phyloP scores from a whole-genome alignment of 352 stramenopile genomes.

The Pythium dissotocum region DNA sequence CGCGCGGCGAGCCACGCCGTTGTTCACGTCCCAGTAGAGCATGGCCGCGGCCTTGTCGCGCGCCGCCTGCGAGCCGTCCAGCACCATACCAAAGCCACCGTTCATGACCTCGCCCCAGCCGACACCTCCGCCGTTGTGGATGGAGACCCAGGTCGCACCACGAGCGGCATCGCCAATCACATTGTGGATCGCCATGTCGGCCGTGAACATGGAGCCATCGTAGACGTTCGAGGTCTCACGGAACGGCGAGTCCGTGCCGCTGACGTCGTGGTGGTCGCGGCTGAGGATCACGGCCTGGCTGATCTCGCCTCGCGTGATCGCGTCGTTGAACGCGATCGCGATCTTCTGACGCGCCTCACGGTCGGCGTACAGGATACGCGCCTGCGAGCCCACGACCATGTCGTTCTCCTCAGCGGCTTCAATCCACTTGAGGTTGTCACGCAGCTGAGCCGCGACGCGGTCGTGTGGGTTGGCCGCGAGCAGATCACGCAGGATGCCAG shows the following conservation, averaged over 20 bases:
- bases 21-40: slow-evolving; percentile 91
- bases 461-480: slow-evolving; percentile 45
- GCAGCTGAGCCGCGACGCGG: slow-evolving; percentile 69
- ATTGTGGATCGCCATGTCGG: slow-evolving; percentile 91
- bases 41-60: slow-evolving; percentile 66
- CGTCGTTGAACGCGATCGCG: slow-evolving; percentile 83
- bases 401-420: slow-evolving; percentile 82
- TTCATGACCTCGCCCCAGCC: slow-evolving; percentile 91
- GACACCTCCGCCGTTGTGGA: slow-evolving; percentile 89
- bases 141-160: slow-evolving; percentile 84
- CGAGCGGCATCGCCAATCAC: slow-evolving; percentile 83
- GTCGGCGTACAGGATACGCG: slow-evolving; percentile 87
- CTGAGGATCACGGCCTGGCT: slow-evolving; percentile 77
- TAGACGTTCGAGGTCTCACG: slow-evolving; percentile 89
- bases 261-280: slow-evolving; percentile 89
- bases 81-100: slow-evolving; percentile 86
- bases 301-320: slow-evolving; percentile 67
- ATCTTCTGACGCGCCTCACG: slow-evolving; percentile 74
- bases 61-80: slow-evolving; percentile 76
- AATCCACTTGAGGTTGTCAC: slow-evolving; percentile 88
- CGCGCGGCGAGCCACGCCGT: slow-evolving; percentile 75
- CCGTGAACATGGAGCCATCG: slow-evolving; percentile 84
- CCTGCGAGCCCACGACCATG: slow-evolving; percentile 87
- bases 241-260: slow-evolving; percentile 87
- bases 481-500: slow-evolving; percentile 66